phyloP scores from a whole-genome alignment of 2,329 filamentous ascomycete species.

The Arthroderma sp. region DNA sequence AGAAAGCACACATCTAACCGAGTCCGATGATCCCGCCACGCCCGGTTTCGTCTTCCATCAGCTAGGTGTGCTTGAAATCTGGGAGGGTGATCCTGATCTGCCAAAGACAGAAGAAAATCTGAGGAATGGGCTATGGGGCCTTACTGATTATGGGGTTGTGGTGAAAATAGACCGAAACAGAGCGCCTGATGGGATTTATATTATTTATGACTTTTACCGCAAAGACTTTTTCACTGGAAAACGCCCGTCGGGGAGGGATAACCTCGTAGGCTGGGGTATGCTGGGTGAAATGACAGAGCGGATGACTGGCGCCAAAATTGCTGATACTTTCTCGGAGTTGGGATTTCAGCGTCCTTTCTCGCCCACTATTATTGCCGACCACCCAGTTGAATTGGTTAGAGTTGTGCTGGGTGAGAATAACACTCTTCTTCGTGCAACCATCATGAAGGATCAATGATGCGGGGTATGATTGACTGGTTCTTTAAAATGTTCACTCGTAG shows the following conservation, averaged over 20 bases:
- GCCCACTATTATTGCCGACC: not conserved
- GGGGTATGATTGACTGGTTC: too few species aligned
- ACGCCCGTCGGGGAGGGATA: not conserved
- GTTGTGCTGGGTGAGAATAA: not conserved
- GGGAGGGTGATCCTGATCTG: not conserved
- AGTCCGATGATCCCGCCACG: slow-evolving; percentile 1
- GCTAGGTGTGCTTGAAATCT: slow-evolving; percentile 1
- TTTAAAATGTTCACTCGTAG: too few species aligned
- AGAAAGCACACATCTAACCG: slow-evolving; percentile 4
- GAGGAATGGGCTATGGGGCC: not conserved
- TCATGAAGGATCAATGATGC: not conserved
- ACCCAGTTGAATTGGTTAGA: slow-evolving; percentile 5
- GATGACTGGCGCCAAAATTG: slow-evolving; percentile 5
- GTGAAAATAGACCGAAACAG: slow-evolving; percentile 2
- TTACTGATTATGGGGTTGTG: slow-evolving; percentile 3
- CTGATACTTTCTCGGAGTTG: not conserved
- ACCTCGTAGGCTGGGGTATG: not conserved
- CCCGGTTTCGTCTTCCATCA: slow-evolving; percentile 6
- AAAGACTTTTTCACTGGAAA: not conserved
- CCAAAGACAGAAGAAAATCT: too few species aligned
- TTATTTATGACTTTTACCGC: slow-evolving; percentile 5
- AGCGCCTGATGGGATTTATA: not conserved
- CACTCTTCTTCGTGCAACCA: not conserved
- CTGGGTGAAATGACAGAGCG: not conserved
- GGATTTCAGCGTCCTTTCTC: not conserved